Base-by-base conservation (phyloP, 805 yeast species). In the Pichia kluyveri region DNA sequence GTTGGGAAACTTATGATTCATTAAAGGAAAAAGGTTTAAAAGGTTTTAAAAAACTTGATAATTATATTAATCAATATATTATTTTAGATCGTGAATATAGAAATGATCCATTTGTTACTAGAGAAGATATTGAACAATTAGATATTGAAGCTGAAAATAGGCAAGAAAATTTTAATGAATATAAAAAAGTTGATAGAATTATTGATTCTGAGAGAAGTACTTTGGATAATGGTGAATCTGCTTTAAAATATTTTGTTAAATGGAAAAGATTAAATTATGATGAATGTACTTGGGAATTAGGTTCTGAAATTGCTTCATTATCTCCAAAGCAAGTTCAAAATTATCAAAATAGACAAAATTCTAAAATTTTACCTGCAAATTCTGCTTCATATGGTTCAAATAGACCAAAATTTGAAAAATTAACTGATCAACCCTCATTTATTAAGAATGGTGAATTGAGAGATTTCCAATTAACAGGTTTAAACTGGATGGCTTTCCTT, bases 401-500 rank as follows among this genome's bases (percentile, higher is more conserved):
- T 48, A 77, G 99, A 56, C 99, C 99, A 2, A 72, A 82, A 46
- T 93, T 93, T 65, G 96, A 88, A 64, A 93, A 91, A 62, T 72
- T 93, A 45, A 76, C 77, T 30, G 75, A 75, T 46, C 99, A 93
- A 67, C 99, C 99, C 1, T 73, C 82, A 14, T 93, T 84, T 60
- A 82, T 93, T 54, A 89, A 89, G 62, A 82, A 84, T 60, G 96
- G 97, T 44, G 93, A 85, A 63, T 74, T 93, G 54, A 80, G 99
- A 64, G 99, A 93, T 69, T 93, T 93, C 77, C 99, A 93, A 71
- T 75, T 93, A 64, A 93, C 99, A 0, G 99, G 99, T 48, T 76
- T 93, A 53, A 93, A 93, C 67, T 93, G 99, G 99, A 93, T 93
- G 99, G 99, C 99, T 0, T 93, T 91, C 63, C 70, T 93, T 52